A percentile compares a stretch with the other conserved stretches of the same genome.
phyloP scores from a whole-genome alignment of 345 rosid species.

The Cardiospermum halicacabum region DNA sequence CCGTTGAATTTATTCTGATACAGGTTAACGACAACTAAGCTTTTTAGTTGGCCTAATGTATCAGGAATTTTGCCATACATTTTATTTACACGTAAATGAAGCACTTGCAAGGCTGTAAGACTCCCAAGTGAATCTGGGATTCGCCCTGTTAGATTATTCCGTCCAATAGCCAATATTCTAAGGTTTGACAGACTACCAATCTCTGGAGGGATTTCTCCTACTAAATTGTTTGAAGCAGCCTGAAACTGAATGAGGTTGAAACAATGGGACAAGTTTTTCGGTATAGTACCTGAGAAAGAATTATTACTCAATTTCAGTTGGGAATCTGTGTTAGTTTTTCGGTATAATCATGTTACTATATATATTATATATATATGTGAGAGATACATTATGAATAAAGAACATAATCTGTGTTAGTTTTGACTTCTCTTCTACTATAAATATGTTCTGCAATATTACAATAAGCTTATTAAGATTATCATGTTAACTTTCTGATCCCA shows the following conservation, averaged over 20 bases:
- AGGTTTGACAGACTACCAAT: constrained; percentile 7
- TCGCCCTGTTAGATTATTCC: constrained; percentile 4
- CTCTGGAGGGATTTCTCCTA: neutral
- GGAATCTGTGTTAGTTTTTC: too few species aligned
- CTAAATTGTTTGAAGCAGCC: neutral
- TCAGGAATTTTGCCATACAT: constrained; percentile 17
- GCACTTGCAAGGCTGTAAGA: neutral
- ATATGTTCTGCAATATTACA: too few species aligned
- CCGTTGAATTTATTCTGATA: constrained; percentile 10
- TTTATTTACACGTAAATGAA: neutral
- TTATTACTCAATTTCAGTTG: too few species aligned
- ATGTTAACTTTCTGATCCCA: too few species aligned
- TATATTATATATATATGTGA: too few species aligned
- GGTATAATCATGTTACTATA: too few species aligned
- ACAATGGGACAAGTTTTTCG: neutral
- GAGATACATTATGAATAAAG: too few species aligned
- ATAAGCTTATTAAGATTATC: too few species aligned
- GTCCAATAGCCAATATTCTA: neutral
- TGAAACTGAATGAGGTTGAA: neutral
- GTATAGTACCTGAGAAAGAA: neutral
- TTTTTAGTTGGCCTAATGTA: constrained; percentile 7
- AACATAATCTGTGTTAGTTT: too few species aligned
- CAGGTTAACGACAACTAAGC: neutral
- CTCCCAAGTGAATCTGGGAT: constrained; percentile 21
- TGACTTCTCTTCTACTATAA: too few species aligned